Evolutionary conservation across 1,139 yeast genomes (phyloP), one percentile per base, ranked within the genome.

Genomic region (Saccharomyces hybrid): DNA sequence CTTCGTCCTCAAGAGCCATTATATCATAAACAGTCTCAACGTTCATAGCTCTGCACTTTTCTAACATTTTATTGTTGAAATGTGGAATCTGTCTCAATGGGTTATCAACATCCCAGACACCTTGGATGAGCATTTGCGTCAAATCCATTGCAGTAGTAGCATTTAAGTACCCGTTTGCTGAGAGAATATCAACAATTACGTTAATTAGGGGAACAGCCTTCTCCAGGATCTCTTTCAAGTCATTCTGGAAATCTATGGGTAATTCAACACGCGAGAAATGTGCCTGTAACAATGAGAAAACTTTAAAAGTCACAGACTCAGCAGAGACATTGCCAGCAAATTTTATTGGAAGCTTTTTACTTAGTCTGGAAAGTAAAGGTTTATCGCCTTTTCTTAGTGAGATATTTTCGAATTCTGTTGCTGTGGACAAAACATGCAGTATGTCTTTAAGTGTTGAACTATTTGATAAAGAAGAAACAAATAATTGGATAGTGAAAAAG

Each of bases 121-220:
- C 95, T 69, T 93, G 99, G 0, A 86, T 82, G 9, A 89, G 73
- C 96, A 90, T 88, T 66, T 93, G 99, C 1, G 87, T 80, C 55
- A 91, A 68, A 67, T 93, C 98, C 87, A 93, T 88, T 0, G 90
- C 95, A 53, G 79, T 78, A 60, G 89, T 76, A 0, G 96, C 90
- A 67, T 83, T 87, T 64, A 91, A 71, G 59, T 78, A 76, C 0
- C 98, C 97, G 57, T 88, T 91, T 60, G 91, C 82, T 0, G 96
- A 83, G 48, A 90, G 72, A 1, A 84, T 74, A 68, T 93, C 97
- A 29, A 88, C 84, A 55, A 83, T 75, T 0, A 93, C 89, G 60
- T 82, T 77, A 8, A 88, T 71, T 34, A 90, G 66, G 3, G 74
- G 75, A 49, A 85, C 59, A 0, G 80, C 70, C 51, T 72, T 78